Evolutionary conservation across 108 stramenopile genomes (phyloP).

Genomic region (Discostella stelligeroides): DNA sequence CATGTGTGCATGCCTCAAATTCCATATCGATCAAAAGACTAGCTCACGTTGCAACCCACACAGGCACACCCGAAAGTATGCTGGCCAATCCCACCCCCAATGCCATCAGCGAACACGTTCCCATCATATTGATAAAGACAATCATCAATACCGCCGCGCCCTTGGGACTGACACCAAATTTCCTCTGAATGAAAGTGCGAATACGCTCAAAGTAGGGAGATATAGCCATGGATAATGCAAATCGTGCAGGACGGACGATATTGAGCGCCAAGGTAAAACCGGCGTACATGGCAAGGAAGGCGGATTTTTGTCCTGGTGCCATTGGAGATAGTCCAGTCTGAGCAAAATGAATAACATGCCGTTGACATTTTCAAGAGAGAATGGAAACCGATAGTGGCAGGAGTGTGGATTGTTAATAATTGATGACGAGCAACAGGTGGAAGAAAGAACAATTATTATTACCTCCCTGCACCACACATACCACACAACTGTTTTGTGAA

Average conservation of each 20-base stretch:
- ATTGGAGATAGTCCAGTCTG: slow-evolving; percentile 82
- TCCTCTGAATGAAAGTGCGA: slow-evolving; percentile 52
- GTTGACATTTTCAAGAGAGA: slow-evolving; percentile 2
- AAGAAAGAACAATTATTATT: too few relatives aligned
- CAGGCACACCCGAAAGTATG: slow-evolving; percentile 65
- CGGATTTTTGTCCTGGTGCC: slow-evolving; percentile 88
- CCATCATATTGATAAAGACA: slow-evolving; percentile 68
- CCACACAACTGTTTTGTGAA: too few relatives aligned
- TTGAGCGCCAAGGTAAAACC: slow-evolving; percentile 86
- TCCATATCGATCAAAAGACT: too few relatives aligned
- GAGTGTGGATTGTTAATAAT: not conserved
- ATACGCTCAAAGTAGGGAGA: slow-evolving; percentile 69
- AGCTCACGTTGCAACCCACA: slow-evolving; percentile 27
- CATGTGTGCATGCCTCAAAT: too few relatives aligned
- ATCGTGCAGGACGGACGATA: slow-evolving; percentile 78
- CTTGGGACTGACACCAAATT: slow-evolving; percentile 43
- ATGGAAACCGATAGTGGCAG: not conserved
- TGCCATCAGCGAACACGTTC: slow-evolving; percentile 60
- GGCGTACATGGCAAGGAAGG: slow-evolving; percentile 86
- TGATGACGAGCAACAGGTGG: too few relatives aligned
- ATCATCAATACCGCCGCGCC: slow-evolving; percentile 55
- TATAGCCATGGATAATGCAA: slow-evolving; percentile 64
- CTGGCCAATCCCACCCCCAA: slow-evolving; percentile 63
- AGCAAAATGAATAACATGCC: slow-evolving; percentile 32
- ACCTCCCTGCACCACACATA: too few relatives aligned